phyloP scores from a whole-genome alignment of 306 rosid genomes.

The Corylus heterophylla region DNA sequence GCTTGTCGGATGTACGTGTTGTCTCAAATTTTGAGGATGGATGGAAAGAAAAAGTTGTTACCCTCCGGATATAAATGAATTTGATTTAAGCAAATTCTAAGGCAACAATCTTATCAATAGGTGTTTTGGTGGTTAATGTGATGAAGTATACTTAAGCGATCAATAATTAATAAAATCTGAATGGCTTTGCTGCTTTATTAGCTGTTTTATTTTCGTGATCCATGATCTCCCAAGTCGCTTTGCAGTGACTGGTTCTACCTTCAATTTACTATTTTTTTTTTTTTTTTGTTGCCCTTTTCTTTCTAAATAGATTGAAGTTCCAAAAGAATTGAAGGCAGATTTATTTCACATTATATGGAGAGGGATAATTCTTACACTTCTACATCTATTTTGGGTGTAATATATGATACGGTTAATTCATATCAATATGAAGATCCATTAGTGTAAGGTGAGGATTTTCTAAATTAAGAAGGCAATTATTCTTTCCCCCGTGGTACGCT shows the following conservation, averaged over 20 bases:
- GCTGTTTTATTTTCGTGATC: background rate
- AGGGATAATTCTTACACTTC: conserved; percentile 46
- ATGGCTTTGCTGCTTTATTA: too few species aligned
- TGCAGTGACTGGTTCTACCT: background rate
- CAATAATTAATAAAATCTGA: background rate
- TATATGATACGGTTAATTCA: conserved; percentile 51
- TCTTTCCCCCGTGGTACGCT: background rate
- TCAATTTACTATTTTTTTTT: background rate
- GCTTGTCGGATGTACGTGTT: background rate
- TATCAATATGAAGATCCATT: conserved; percentile 36
- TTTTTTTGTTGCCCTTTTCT: background rate
- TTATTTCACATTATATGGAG: conserved; percentile 65
- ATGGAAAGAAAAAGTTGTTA: too few species aligned
- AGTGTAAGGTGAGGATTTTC: conserved; percentile 37
- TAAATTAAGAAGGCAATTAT: background rate
- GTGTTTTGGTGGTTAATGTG: background rate
- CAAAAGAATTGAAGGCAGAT: conserved; percentile 37
- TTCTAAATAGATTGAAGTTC: conserved; percentile 50
- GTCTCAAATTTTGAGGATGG: background rate
- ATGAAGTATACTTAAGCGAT: background rate
- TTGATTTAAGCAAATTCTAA: background rate
- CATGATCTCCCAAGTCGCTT: conserved; percentile 5
- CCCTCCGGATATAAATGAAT: too few species aligned
- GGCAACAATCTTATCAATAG: background rate
- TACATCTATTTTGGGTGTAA: conserved; percentile 62